A percentile compares a stretch with the other conserved stretches of the same genome.
These are phyloP conservation scores for Colletotrichum musicola DNA, from an alignment of 2,329 filamentous ascomycete genomes.

Conservation along the genomic window DNA sequence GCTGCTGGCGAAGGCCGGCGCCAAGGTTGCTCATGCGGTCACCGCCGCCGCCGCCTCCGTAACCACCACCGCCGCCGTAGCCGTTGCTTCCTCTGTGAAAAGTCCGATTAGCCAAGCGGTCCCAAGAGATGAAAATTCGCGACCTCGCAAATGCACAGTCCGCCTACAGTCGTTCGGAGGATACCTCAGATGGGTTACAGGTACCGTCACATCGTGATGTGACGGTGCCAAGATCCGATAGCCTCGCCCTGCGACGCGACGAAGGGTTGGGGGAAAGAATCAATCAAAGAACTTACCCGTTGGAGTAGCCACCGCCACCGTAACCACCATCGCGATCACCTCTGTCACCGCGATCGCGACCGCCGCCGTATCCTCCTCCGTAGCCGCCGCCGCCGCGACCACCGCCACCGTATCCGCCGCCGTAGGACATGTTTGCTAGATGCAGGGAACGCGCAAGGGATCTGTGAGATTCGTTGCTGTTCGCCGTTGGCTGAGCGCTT, in stretches of 20 bases:
- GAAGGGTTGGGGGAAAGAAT: conserved; percentile 45
- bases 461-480: conserved; percentile 5
- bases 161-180: neutral
- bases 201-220: neutral
- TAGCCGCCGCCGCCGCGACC: conserved; percentile 47
- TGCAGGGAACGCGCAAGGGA: conserved; percentile 16
- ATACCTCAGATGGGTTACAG: neutral
- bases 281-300: conserved; percentile 51
- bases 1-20: conserved; percentile 85
- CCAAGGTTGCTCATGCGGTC: conserved; percentile 96
- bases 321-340: conserved; percentile 47
- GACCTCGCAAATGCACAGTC: neutral
- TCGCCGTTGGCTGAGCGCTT: conserved; percentile 23
- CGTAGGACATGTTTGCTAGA: conserved; percentile 60
- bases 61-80: conserved; percentile 56
- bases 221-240: conserved; percentile 16
- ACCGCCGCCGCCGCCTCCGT: conserved; percentile 74
- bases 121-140: conserved; percentile 26
- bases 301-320: conserved; percentile 56
- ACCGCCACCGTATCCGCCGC: conserved; percentile 50
- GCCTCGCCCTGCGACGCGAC: conserved; percentile 42
- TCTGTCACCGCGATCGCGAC: conserved; percentile 46
- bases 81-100: conserved; percentile 62
- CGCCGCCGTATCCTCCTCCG: conserved; percentile 46
- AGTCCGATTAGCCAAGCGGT: conserved; percentile 50